Percentiles rank a stretch among this genome's conserved stretches.
Conservation (phyloP, 2,329 filamentous ascomycete species). For the Pestalotiopsis sp. region DNA sequence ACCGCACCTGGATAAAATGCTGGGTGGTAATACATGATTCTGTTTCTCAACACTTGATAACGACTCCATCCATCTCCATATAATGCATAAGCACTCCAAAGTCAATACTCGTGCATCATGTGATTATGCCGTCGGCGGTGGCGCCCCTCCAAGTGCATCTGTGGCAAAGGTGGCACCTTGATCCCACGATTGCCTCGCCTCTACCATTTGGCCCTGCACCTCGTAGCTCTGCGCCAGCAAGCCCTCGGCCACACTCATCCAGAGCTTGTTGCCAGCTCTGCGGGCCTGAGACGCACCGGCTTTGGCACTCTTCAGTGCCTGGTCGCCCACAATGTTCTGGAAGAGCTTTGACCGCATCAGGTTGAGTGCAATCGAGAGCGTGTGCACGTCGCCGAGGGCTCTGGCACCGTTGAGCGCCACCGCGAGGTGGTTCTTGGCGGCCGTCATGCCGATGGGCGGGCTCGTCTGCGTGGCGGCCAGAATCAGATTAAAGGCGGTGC, state of each 20-base stretch:
- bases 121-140: conserved; percentile 1
- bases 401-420: conserved; percentile 72
- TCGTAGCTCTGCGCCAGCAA: conserved; percentile 78
- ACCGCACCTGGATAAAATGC: no score
- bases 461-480: conserved; percentile 67
- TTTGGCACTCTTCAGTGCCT: conserved; percentile 75
- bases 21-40: no score
- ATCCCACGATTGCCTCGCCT: conserved; percentile 47
- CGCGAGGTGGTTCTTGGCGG: conserved; percentile 79
- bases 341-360: conserved; percentile 87
- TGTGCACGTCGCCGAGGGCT: conserved; percentile 73
- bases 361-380: conserved; percentile 80
- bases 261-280: conserved; percentile 71
- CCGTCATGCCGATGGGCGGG: conserved; percentile 69
- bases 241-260: conserved; percentile 80
- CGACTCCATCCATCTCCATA: no score
- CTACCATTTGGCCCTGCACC: conserved; percentile 65
- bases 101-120: no score
- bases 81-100: no score
- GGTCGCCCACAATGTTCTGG: conserved; percentile 78
- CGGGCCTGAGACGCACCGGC: conserved; percentile 71
- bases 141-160: conserved; percentile 26
- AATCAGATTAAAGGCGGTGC: conserved; percentile 77
- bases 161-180: conserved; percentile 29
- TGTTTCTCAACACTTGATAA: no score